Base-by-base conservation (phyloP, 768 basidiomycete species). In the Kwoniella shandongensis region DNA sequence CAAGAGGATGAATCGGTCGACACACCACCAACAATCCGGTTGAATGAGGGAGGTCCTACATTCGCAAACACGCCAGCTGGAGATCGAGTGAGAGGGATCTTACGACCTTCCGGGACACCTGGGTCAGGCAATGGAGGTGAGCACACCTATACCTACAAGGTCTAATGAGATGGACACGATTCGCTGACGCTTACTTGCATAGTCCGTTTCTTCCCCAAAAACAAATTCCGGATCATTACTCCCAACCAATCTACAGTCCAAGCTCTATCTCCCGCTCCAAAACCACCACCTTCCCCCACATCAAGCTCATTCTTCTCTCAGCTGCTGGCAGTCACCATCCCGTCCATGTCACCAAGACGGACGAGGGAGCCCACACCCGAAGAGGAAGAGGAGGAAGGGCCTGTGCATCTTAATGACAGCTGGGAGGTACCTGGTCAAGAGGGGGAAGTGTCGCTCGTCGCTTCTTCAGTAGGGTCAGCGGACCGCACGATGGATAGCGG, bases 121-220 rank as follows among this genome's bases (percentile, higher is more conserved):
- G 71, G 71, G 27, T 73, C 71, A 39, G 71, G 71, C 5, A 73
- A 73, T 55, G 71, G 71, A 42, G 71, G 71, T 70, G 48, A 47
- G 69, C 50, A 8, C 11, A 18, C 12, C 6, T 13, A 38, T 25
- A 12, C 35, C 10, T 8, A 2, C 18, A 53, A 2, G 25, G 22
- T 44, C 23, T 36, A 26, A 18, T 35, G 25, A 27, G 5, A 47
- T 44, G n/a, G 44, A 35, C 29, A 30, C 51, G 22, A 46, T 22
- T n/a, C 32, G 13, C 13, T 32, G 32, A 32, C 7, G 32, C 32
- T 6, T 32, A 22, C 22, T 22, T 2, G 5, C 6, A 12, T 35
- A 73, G 71, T 73, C 36, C 71, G 71, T 38, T 73, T 73, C 71
- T 70, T 68, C 45, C 71, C 71, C 29, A 73, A 73, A 48, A 73